These are phyloP conservation scores for Solanum arcanum DNA, from an alignment of 257 asterid species.

Conservation along the genomic window DNA sequence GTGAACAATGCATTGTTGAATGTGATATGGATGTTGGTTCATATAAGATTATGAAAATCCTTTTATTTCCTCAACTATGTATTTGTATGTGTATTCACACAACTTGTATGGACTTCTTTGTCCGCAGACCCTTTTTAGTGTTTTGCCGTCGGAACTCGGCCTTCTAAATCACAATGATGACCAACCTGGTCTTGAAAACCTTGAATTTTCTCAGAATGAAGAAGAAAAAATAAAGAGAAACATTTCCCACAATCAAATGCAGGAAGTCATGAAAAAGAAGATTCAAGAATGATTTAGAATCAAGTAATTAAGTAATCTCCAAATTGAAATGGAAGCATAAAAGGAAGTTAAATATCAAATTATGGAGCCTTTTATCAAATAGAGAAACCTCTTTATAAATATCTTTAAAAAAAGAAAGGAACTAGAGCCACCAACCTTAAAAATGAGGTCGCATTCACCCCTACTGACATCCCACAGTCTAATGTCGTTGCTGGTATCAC, in stretches of 20 bases:
- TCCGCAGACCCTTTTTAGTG: too few species aligned
- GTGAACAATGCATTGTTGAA: neutral
- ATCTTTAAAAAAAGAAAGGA: neutral
- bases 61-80: neutral
- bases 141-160: too few species aligned
- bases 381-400: neutral
- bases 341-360: neutral
- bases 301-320: neutral
- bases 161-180: too few species aligned
- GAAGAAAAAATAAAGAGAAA: neutral
- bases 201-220: neutral
- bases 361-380: neutral
- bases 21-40: neutral
- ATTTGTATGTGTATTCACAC: neutral
- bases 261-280: neutral
- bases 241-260: neutral
- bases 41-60: neutral
- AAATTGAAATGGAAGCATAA: neutral
- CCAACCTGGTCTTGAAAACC: neutral
- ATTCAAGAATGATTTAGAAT: neutral
- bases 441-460: slow-evolving; percentile 10
- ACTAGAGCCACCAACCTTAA: slow-evolving; percentile 17
- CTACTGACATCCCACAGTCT: slow-evolving; percentile 24
- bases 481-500: slow-evolving; percentile 26
- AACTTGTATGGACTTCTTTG: too few species aligned